Conservation (phyloP, 768 basidiomycete species). For the Trametes sanguinea region DNA sequence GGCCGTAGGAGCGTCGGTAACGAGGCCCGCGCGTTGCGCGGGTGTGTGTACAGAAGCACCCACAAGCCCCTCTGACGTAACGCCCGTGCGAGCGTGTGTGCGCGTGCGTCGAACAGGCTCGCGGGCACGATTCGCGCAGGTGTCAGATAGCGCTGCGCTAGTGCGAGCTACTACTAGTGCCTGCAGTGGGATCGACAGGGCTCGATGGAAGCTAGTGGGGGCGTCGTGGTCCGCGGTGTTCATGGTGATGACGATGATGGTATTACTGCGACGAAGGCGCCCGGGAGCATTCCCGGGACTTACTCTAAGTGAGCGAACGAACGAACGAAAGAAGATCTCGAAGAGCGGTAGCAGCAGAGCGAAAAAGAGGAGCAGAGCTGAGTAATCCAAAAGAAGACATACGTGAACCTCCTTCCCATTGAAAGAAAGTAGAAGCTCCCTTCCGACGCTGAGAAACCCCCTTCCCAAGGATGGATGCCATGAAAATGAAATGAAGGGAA, state of each 20-base stretch:
- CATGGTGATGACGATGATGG: not conserved
- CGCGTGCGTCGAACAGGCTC: not conserved
- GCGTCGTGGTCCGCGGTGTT: not conserved
- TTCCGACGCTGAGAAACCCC: not conserved
- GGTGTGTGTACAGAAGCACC: not conserved
- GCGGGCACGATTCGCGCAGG: not conserved
- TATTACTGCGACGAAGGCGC: slow-evolving; percentile 13
- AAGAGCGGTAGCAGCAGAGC: not conserved
- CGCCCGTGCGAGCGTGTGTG: not conserved
- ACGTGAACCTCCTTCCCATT: not conserved
- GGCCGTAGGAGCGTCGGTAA: too few species aligned
- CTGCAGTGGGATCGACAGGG: too few species aligned
- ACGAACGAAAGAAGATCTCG: not conserved
- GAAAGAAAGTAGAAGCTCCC: not conserved
- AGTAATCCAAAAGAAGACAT: not conserved
- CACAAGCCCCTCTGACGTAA: not conserved
- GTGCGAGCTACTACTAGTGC: too few species aligned
- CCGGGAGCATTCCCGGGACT: not conserved
- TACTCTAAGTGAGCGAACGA: slow-evolving; percentile 12
- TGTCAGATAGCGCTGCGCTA: too few species aligned
- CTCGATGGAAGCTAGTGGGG: too few species aligned
- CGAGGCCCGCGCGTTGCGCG: not conserved
- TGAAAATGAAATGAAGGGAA: not conserved
- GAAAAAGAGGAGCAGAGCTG: not conserved
- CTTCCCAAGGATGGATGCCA: not conserved